These are phyloP conservation scores for Globisporangium middletonii DNA, from an alignment of 352 stramenopile genomes.

Conservation along the genomic window DNA sequence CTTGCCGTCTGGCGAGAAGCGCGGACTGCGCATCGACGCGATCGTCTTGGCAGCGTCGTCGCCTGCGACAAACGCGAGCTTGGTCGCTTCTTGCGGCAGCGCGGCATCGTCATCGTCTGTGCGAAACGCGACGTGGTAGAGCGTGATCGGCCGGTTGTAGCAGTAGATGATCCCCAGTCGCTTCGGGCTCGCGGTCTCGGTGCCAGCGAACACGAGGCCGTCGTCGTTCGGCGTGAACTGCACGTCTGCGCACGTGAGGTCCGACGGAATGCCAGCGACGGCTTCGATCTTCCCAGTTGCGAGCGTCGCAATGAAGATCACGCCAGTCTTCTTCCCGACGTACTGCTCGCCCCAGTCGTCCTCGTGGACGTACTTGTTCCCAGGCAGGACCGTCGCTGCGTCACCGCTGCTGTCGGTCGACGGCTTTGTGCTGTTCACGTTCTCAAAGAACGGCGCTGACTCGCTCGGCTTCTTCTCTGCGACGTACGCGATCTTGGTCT, in stretches of 20 bases:
- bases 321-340: conserved; percentile 60
- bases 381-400: conserved; percentile 15
- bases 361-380: conserved; percentile 61
- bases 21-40: conserved; percentile 45
- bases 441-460: conserved; percentile 44
- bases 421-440: conserved; percentile 39
- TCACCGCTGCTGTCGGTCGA: conserved; percentile 3
- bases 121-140: conserved; percentile 47
- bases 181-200: conserved; percentile 45
- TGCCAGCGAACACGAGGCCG: conserved; percentile 60
- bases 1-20: conserved; percentile 63
- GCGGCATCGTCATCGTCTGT: conserved; percentile 16
- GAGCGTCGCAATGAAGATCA: conserved; percentile 63
- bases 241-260: conserved; percentile 64
- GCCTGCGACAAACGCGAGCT: conserved; percentile 27
- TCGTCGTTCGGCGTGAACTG: conserved; percentile 51
- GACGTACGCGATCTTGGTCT: conserved; percentile 67
- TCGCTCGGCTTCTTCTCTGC: conserved; percentile 58
- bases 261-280: conserved; percentile 44
- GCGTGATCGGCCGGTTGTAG: conserved; percentile 67
- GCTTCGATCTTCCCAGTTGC: conserved; percentile 54
- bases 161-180: conserved; percentile 83
- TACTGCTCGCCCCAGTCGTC: conserved; percentile 87
- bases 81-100: conserved; percentile 28
- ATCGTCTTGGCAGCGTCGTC: conserved; percentile 36